These are phyloP conservation scores for Synchytrium microbalum DNA, from an alignment of 371 early-diverging fungal species.

Conservation along the genomic window DNA sequence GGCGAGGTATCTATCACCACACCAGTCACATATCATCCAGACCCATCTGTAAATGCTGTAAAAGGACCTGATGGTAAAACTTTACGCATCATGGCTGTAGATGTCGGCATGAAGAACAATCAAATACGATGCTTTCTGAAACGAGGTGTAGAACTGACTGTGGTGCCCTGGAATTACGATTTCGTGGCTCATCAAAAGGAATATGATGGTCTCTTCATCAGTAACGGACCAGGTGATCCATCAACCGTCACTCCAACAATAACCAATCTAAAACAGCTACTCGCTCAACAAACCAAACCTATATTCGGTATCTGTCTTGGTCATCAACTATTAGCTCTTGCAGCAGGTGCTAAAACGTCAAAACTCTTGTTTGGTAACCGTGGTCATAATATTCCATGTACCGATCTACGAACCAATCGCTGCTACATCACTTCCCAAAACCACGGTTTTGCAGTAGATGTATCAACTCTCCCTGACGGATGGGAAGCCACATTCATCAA, in stretches of 20 bases:
- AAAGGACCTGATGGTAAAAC: conserved; percentile 66
- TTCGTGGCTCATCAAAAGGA: conserved; percentile 55
- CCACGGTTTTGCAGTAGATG: conserved; percentile 95
- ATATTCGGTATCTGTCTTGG: conserved; percentile 98
- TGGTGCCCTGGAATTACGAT: conserved; percentile 95
- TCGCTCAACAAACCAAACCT: conserved; percentile 69
- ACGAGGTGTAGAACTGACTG: conserved; percentile 85
- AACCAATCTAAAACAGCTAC: conserved; percentile 53
- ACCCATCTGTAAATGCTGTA: conserved; percentile 54
- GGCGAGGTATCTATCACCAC: conserved; percentile 83
- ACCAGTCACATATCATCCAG: conserved; percentile 60
- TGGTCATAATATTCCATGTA: conserved; percentile 98
- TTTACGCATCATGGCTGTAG: conserved; percentile 80
- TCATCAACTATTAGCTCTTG: conserved; percentile 89
- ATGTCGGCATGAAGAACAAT: conserved; percentile 97
- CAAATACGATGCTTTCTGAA: conserved; percentile 93
- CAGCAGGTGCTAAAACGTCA: conserved; percentile 83
- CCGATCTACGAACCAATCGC: conserved; percentile 84
- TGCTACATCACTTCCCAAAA: conserved; percentile 95
- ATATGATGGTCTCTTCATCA: conserved; percentile 88
- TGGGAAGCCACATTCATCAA: conserved; percentile 91
- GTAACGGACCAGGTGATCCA: conserved; percentile 97
- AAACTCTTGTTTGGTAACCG: conserved; percentile 98
- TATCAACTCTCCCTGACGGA: conserved; percentile 59
- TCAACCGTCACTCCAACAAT: conserved; percentile 70